Evolutionary conservation across 108 stramenopile genomes (phyloP).

Genomic region (Schizochytrium sp.): DNA sequence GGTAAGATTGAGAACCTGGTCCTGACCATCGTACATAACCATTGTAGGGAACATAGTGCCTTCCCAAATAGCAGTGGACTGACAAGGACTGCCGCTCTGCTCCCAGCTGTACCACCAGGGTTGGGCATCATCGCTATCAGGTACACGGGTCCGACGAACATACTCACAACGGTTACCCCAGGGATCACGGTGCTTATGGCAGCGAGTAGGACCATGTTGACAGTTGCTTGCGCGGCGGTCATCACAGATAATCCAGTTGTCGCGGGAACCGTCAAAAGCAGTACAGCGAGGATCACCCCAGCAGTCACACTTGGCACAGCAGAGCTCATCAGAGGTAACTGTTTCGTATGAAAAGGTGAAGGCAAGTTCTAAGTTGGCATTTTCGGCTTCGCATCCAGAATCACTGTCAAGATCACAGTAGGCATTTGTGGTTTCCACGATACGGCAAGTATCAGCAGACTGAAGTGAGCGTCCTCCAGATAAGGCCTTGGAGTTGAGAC

Average conservation of each 20-base stretch:
- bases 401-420: not conserved
- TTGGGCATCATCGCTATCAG: not conserved
- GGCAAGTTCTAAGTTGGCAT: not conserved
- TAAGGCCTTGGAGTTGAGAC: not conserved
- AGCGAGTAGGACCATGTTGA: not conserved
- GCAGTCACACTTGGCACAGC: slow-evolving; percentile 25
- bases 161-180: slow-evolving; percentile 3
- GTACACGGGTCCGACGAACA: not conserved
- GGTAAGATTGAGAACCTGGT: not conserved
- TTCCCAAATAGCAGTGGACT: not conserved
- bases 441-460: not conserved
- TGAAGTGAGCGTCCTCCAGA: not conserved
- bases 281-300: slow-evolving; percentile 37
- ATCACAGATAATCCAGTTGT: slow-evolving; percentile 56
- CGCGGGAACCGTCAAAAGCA: not conserved
- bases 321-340: slow-evolving; percentile 1
- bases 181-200: not conserved
- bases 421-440: not conserved
- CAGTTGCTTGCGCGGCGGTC: slow-evolving; percentile 3
- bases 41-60: not conserved
- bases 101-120: too few species aligned
- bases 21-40: not conserved
- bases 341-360: not conserved
- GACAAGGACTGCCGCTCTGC: not conserved
- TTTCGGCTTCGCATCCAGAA: not conserved